phyloP scores from a whole-genome alignment of 2,329 filamentous ascomycete genomes.

The Trichophyton benhamiae region DNA sequence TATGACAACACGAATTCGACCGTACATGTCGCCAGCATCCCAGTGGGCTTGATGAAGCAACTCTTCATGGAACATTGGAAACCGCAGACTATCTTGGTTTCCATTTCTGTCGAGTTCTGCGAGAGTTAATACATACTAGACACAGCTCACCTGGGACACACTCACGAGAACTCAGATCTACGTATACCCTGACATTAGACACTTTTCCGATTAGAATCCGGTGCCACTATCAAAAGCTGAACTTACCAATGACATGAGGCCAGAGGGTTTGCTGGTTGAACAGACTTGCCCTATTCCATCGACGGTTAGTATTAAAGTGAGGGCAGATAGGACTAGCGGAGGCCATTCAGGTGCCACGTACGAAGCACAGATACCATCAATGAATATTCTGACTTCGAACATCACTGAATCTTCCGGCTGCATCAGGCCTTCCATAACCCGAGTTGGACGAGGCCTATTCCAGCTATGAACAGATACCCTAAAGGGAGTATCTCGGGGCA shows the following conservation, averaged over 20 bases:
- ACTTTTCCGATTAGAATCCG: not conserved
- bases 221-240: not conserved
- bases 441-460: conserved; percentile 49
- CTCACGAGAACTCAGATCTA: conserved; percentile 28
- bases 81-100: conserved; percentile 51
- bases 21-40: conserved; percentile 57
- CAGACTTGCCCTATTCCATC: conserved; percentile 39
- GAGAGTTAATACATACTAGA: conserved; percentile 28
- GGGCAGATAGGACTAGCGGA: not conserved
- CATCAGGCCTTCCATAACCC: conserved; percentile 45
- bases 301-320: not conserved
- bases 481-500: conserved; percentile 48
- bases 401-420: conserved; percentile 45
- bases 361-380: conserved; percentile 56
- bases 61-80: conserved; percentile 59
- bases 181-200: conserved; percentile 6
- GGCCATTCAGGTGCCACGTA: conserved; percentile 27
- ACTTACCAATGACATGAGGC: conserved; percentile 43
- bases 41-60: conserved; percentile 58
- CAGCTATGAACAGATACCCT: conserved; percentile 65
- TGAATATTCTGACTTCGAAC: conserved; percentile 54
- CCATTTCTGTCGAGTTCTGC: conserved; percentile 42
- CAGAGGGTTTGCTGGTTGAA: conserved; percentile 42
- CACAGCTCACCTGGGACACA: not conserved
- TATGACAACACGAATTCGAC: conserved; percentile 64